Percentiles rank a stretch among this genome's conserved stretches.
Evolutionary conservation across 2,329 filamentous ascomycete genomes (phyloP).

Genomic region (Chaetomium olivaceum): DNA sequence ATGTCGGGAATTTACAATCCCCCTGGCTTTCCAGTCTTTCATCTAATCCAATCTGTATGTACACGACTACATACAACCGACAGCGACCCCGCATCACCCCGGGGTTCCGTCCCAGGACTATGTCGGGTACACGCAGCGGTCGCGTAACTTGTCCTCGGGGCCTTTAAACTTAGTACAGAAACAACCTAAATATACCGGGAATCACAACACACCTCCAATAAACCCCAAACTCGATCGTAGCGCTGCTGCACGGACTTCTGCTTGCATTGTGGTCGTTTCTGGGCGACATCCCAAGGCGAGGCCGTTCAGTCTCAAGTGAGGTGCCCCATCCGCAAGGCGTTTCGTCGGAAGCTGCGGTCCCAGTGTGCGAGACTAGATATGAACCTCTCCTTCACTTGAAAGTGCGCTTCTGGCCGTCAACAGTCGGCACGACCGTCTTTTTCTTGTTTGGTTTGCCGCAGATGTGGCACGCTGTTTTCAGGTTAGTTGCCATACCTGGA

Average conservation of each 20-base stretch:
- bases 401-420: slow-evolving; percentile 63
- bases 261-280: background rate
- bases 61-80: background rate
- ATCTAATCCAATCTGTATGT: background rate
- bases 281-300: background rate
- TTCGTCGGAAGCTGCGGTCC: background rate
- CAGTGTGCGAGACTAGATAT: background rate
- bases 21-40: background rate
- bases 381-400: slow-evolving; percentile 48
- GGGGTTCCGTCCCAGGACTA: background rate
- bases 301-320: background rate
- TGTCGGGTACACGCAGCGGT: background rate
- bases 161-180: background rate
- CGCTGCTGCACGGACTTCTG: background rate
- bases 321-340: no score
- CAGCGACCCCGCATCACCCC: background rate
- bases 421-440: slow-evolving; percentile 52
- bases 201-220: background rate
- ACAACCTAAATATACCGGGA: background rate
- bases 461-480: slow-evolving; percentile 57
- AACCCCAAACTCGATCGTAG: background rate
- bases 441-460: slow-evolving; percentile 62
- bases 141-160: background rate
- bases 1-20: background rate
- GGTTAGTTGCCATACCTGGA: background rate